These are phyloP conservation scores for Trametes punicea DNA, from an alignment of 768 basidiomycete genomes.

Conservation along the genomic window DNA sequence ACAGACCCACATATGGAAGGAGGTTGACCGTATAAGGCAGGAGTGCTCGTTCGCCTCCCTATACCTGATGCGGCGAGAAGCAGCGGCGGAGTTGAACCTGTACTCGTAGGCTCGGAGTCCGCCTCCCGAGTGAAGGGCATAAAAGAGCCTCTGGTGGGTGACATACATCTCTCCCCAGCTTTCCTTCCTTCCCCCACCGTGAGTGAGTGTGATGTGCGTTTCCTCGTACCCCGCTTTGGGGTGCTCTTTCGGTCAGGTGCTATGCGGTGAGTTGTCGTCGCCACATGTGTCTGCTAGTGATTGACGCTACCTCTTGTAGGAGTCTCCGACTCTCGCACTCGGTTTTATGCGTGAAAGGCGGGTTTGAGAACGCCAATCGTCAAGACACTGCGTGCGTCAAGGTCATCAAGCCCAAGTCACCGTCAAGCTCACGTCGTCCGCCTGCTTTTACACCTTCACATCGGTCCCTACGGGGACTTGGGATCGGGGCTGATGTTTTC, in stretches of 20 bases:
- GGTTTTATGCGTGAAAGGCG: too few species aligned
- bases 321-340: too few species aligned
- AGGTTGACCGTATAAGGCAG: background rate
- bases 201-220: background rate
- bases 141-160: background rate
- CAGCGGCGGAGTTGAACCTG: slow-evolving; percentile 11
- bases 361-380: too few species aligned
- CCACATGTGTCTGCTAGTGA: background rate
- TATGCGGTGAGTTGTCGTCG: background rate
- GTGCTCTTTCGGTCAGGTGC: background rate
- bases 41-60: background rate
- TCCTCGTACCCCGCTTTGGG: background rate
- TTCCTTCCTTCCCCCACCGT: background rate
- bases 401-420: background rate
- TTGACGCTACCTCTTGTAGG: background rate
- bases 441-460: background rate
- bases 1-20: background rate
- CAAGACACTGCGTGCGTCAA: background rate
- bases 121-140: background rate
- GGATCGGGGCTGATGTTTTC: slow-evolving; percentile 1
- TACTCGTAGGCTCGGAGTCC: background rate
- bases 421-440: background rate
- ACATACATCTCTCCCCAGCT: slow-evolving; percentile 1
- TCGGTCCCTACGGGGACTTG: background rate
- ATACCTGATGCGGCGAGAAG: slow-evolving; percentile 7